Base-by-base conservation (phyloP, 2,329 filamentous ascomycete genomes). In the Ceratocystis harringtonii region DNA sequence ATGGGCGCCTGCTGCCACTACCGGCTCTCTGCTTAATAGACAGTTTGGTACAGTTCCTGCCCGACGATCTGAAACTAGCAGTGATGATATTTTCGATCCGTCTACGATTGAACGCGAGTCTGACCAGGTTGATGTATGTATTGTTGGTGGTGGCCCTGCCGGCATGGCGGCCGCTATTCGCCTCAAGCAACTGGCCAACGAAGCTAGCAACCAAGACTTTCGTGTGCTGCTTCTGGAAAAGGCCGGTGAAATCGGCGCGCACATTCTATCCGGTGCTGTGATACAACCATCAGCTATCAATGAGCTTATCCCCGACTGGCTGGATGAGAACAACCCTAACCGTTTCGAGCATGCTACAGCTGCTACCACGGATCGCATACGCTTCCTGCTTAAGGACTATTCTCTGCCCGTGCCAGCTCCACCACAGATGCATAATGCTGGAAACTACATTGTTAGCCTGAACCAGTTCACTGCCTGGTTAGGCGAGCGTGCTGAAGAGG, bases 401-500 rank as follows among this genome's bases (percentile, higher is more conserved):
- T 79, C 91, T 0, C 84, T 95, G 66, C 90, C 90, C 5, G 79
- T 97, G 64, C 94, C 92, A 0, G 85, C 87, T 12, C 94, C 94
- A 57, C 94, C 94, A 41, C 94, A 97, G 78, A 99, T 99, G 94
- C 85, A 92, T 79, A 99, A 99, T 74, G 84, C 95, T 72, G 94
- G 94, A 70, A 99, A 99, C 77, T 97, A 95, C 75, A 99, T 99
- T 70, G 85, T 99, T 72, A 95, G 90, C 72, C 78, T 99, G 72
- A 97, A 95, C 75, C 90, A 97, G 75, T 87, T 99, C 72, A 88
- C 89, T 66, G 95, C 92, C 76, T 99, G 94, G 94, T 80, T 99
- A 1, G 92, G 90, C 61, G 94, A 97, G 74, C 84, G 92, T 61
- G 94, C 94, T n/a, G 94, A 99, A 76, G 94, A 97, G 76, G 73